Base-by-base conservation (phyloP, 768 basidiomycete genomes). In the Trametes villosa region DNA sequence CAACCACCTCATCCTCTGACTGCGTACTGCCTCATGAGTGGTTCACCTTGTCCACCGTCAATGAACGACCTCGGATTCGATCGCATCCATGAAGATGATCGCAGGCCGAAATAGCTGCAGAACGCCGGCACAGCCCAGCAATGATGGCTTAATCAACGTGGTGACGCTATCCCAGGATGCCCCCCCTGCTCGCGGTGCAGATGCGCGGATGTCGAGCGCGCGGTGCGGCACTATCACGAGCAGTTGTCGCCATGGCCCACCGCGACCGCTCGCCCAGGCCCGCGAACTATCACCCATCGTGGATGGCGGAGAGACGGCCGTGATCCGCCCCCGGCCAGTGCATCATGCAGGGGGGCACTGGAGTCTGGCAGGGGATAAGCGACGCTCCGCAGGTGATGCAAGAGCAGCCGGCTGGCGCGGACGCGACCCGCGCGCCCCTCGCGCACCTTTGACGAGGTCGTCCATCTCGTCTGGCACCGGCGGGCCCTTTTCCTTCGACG, bases 391-490 rank as follows among this genome's bases (percentile, higher is more conserved):
- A 46, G 31, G 48, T 44, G 53, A 22, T 51, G 50, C 9, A 15
- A 34, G 30, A 34, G 18, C 50, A 12, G 44, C 20, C 18, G 36
- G 36, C 36, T 9, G 13, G 8, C 18, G 36, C 17, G 20, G 12
- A 8, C 24, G 24, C 11, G 49, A 24, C 13, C 18, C 22, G 40
- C 29, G 12, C 29, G 2, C 20, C 34, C 27, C 24, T 36, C 38
- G 46, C 62, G 56, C 57, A 59, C 62, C 62, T 59, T 58, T 54
- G 47, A 53, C 57, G 47, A 63, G 57, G 62, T 59, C 57, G 57
- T 54, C 53, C 62, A 63, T 53, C 47, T 49, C 62, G 53, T 59
- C 62, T 54, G 52, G 52, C 42, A 46, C 13, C 24, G 9, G 20
- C 52, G 42, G 57, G 50, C 31, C 30, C 53, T 52, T 42, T 46